Evolutionary conservation across 1,139 yeast genomes (phyloP).

Genomic region (Taphrina pruni): DNA sequence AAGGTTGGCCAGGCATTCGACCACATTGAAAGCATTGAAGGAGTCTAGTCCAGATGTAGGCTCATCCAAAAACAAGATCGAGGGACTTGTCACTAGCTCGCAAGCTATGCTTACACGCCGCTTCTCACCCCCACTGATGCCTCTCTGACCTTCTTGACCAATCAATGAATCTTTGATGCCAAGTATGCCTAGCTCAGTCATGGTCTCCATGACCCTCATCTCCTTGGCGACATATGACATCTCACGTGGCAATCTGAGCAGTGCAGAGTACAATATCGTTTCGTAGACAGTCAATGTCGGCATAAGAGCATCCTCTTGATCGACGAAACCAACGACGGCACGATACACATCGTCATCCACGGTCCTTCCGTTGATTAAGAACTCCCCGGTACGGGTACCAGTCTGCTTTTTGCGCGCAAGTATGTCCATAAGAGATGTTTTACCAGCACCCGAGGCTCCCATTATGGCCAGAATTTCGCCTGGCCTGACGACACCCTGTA

Average conservation of each 20-base stretch:
- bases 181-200: constrained; percentile 80
- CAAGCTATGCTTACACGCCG: constrained; percentile 89
- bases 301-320: constrained; percentile 88
- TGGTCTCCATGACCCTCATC: constrained; percentile 79
- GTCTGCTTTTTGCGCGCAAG: constrained; percentile 84
- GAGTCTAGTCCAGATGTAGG: constrained; percentile 98
- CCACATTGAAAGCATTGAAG: constrained; percentile 87
- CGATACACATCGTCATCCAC: constrained; percentile 57
- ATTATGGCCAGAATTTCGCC: constrained; percentile 91
- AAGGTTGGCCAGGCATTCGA: constrained; percentile 79
- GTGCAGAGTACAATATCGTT: constrained; percentile 89
- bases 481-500: constrained; percentile 79
- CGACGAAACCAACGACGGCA: constrained; percentile 90
- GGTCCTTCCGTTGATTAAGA: constrained; percentile 72
- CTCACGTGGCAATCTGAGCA: constrained; percentile 77
- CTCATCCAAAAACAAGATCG: constrained; percentile 79
- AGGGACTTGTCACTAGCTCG: constrained; percentile 84
- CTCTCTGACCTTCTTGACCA: constrained; percentile 88
- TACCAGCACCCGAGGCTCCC: constrained; percentile 99
- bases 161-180: constrained; percentile 82
- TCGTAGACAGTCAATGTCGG: constrained; percentile 95
- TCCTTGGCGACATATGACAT: constrained; percentile 78
- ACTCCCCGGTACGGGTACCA: constrained; percentile 68
- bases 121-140: constrained; percentile 94
- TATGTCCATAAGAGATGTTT: constrained; percentile 88